Evolutionary conservation across 192 early-diverging fungal genomes (phyloP).

Genomic region (Lunasporangiospora selenospora): DNA sequence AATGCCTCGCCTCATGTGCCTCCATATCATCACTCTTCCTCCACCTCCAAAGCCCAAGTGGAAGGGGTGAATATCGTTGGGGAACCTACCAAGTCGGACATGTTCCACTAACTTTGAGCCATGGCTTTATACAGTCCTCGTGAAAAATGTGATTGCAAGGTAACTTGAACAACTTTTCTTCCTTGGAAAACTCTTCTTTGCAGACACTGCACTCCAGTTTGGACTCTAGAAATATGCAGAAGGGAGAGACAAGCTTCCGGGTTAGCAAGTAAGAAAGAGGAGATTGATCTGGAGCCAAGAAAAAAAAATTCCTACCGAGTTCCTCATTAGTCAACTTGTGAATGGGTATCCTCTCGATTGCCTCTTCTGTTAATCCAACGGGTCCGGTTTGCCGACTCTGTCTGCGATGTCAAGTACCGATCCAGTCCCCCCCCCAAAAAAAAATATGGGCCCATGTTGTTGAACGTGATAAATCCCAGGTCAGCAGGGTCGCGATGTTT

Average conservation of each 20-base stretch:
- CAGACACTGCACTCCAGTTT: conserved; percentile 87
- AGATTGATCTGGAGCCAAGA: neutral
- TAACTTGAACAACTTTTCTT: conserved; percentile 70
- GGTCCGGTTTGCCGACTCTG: conserved; percentile 74
- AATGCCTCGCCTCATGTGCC: no score
- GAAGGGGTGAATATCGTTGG: no score
- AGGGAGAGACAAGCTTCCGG: neutral
- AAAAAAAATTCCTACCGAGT: conserved; percentile 15
- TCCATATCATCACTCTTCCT: no score
- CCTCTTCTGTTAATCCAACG: conserved; percentile 80
- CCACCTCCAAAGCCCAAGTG: no score
- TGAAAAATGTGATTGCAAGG: conserved; percentile 94
- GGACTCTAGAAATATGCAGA: conserved; percentile 39
- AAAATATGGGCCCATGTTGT: no score
- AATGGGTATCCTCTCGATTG: conserved; percentile 68
- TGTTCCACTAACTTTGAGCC: conserved; percentile 94
- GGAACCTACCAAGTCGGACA: conserved; percentile 87
- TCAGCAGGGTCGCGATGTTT: no score
- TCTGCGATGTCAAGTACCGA: neutral
- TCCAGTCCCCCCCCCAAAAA: no score
- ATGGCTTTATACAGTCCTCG: conserved; percentile 85
- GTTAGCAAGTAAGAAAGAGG: neutral
- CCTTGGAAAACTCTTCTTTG: conserved; percentile 83
- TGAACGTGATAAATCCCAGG: no score
- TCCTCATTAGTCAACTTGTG: conserved; percentile 25